A percentile compares a stretch with the other conserved stretches of the same genome.
Conservation (phyloP, 495 filamentous ascomycete genomes). For the Margaritispora aquatica region DNA sequence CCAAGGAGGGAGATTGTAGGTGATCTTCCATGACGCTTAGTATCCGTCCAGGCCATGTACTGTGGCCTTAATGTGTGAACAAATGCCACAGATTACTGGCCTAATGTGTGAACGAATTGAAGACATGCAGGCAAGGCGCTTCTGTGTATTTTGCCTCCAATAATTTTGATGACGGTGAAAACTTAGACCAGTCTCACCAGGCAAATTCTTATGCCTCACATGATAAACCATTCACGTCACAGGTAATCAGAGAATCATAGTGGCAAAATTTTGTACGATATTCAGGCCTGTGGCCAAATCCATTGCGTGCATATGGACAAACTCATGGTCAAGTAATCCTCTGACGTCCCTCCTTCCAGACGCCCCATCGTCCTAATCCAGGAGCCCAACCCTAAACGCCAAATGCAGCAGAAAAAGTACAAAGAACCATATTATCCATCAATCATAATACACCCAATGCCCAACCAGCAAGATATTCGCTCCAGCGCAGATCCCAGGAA, state of each 20-base stretch:
- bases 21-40: too few species aligned
- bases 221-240: too few species aligned
- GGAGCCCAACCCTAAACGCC: conserved; percentile 17
- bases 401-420: conserved; percentile 9
- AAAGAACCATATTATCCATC: conserved; percentile 1
- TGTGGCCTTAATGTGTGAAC: too few species aligned
- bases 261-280: neutral
- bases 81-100: too few species aligned
- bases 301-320: conserved; percentile 13
- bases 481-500: conserved; percentile 12
- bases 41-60: too few species aligned
- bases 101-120: too few species aligned
- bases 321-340: conserved; percentile 6
- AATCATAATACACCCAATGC: conserved; percentile 6
- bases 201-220: too few species aligned
- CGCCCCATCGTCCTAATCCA: conserved; percentile 17
- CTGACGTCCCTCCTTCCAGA: conserved; percentile 16
- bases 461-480: conserved; percentile 17
- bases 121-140: too few species aligned
- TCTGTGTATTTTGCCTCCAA: too few species aligned
- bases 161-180: too few species aligned
- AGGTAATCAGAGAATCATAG: neutral
- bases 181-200: too few species aligned
- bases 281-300: conserved; percentile 14
- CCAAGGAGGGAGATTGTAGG: too few species aligned